Percentiles rank a stretch among this genome's conserved stretches.
Conservation (phyloP, 768 basidiomycete species). For the Tulasnella sp. region DNA sequence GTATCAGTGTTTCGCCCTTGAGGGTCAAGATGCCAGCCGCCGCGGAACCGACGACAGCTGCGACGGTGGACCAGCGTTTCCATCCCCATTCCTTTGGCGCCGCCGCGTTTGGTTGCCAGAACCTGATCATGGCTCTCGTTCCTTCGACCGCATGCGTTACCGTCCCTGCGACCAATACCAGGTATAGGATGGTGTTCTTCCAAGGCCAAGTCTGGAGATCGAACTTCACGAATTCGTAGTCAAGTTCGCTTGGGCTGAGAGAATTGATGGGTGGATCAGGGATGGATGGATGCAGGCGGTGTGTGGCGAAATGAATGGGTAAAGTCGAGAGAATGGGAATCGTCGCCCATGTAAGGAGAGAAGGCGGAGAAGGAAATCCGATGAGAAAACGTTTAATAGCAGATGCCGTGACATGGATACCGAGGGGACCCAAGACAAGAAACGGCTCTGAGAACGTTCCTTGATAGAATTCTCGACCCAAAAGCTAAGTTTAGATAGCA, state of each 20-base stretch:
- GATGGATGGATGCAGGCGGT: constrained; percentile 56
- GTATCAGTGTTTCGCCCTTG: constrained; percentile 56
- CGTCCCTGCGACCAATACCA: constrained; percentile 54
- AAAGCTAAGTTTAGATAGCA: constrained; percentile 46
- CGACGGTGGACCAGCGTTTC: constrained; percentile 37
- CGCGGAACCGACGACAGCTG: constrained; percentile 46
- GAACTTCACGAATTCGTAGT: constrained; percentile 78
- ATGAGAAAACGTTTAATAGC: constrained; percentile 55
- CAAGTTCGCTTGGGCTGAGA: constrained; percentile 71
- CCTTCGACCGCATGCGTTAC: constrained; percentile 66
- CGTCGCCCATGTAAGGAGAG: constrained; percentile 56
- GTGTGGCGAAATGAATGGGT: constrained; percentile 65
- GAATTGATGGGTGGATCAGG: constrained; percentile 50
- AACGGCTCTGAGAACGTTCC: constrained; percentile 60
- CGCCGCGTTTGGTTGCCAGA: constrained; percentile 43
- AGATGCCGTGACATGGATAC: constrained; percentile 58
- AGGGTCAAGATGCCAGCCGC: constrained; percentile 54
- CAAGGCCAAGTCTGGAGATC: constrained; percentile 61
- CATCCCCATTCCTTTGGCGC: constrained; percentile 33
- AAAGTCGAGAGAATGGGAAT: constrained; percentile 56
- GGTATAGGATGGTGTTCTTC: constrained; percentile 60
- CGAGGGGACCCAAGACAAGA: constrained; percentile 65
- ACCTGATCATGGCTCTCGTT: constrained; percentile 49
- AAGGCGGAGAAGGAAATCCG: constrained; percentile 35
- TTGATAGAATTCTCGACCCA: constrained; percentile 86